A percentile compares a stretch with the other conserved stretches of the same genome.
Conservation (phyloP, 1,139 yeast genomes). For the Pichia sp. region DNA sequence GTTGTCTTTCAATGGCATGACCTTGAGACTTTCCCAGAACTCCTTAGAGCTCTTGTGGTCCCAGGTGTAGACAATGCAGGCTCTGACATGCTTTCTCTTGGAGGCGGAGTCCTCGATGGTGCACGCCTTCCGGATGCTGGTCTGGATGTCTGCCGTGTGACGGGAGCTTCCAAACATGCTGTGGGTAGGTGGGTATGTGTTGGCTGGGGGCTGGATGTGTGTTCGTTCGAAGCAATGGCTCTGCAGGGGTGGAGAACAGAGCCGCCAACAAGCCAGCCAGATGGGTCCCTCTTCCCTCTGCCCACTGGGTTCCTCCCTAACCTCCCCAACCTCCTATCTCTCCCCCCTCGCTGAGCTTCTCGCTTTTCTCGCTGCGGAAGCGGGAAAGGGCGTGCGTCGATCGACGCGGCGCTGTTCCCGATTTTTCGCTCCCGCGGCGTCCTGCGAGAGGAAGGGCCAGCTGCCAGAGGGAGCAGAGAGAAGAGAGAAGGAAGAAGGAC, state of each 20-base stretch:
- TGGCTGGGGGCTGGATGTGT: neutral
- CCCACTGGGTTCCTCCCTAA: no score
- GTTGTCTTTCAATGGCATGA: conserved; percentile 76
- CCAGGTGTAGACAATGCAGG: conserved; percentile 96
- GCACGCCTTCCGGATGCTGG: conserved; percentile 83
- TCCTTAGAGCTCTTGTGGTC: conserved; percentile 86
- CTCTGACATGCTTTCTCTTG: conserved; percentile 90
- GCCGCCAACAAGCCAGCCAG: no score
- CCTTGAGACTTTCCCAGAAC: conserved; percentile 82
- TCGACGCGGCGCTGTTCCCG: neutral
- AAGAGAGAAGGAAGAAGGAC: no score
- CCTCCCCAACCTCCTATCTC: no score
- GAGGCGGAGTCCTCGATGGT: conserved; percentile 89
- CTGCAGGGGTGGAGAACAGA: no score
- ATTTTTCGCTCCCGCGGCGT: no score
- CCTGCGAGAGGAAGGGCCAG: no score
- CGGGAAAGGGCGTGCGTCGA: neutral
- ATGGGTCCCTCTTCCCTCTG: no score
- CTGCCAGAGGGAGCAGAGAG: no score
- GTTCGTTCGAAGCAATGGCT: no score
- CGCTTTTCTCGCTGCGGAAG: no score
- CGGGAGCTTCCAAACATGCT: conserved; percentile 21
- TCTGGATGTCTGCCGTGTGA: conserved; percentile 50
- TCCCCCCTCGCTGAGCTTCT: no score
- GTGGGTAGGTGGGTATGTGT: neutral